A percentile compares a stretch with the other conserved stretches of the same genome.
phyloP scores from a whole-genome alignment of 2,329 filamentous ascomycete genomes.

The Neoscytalidium dimidiatum region DNA sequence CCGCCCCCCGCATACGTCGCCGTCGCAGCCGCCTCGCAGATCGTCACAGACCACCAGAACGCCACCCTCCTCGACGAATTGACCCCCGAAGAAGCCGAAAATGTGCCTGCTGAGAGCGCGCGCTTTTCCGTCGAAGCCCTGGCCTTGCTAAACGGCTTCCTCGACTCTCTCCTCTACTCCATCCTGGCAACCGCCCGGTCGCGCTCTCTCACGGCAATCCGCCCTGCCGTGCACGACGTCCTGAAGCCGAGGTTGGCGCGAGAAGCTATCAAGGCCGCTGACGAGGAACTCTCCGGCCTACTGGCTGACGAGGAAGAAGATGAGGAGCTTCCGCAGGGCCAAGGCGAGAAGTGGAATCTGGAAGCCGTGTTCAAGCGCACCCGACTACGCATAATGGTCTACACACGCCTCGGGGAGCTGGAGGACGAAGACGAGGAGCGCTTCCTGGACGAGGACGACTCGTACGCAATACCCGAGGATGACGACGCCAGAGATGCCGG shows the following conservation, averaged over 20 bases:
- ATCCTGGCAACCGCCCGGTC: conserved; percentile 80
- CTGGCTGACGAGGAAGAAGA: conserved; percentile 76
- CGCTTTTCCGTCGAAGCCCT: conserved; percentile 74
- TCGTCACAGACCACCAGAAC: conserved; percentile 86
- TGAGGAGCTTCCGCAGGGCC: conserved; percentile 42
- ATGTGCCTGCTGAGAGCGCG: conserved; percentile 61
- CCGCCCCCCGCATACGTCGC: conserved; percentile 88
- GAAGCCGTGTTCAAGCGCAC: conserved; percentile 93
- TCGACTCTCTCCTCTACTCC: conserved; percentile 91
- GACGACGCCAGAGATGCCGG: conserved; percentile 28
- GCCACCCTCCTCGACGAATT: conserved; percentile 70
- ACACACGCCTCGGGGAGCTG: conserved; percentile 92
- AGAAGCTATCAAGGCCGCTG: conserved; percentile 78
- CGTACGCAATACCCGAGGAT: conserved; percentile 32
- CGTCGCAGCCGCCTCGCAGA: conserved; percentile 82
- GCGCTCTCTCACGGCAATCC: conserved; percentile 71
- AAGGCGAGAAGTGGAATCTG: conserved; percentile 72
- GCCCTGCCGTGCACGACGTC: conserved; percentile 81
- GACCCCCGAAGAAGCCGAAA: conserved; percentile 67
- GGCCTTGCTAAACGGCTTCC: conserved; percentile 81
- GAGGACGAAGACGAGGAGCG: conserved; percentile 97
- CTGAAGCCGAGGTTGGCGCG: conserved; percentile 86
- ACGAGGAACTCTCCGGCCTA: conserved; percentile 86
- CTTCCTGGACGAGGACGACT: conserved; percentile 65
- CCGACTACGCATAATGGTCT: conserved; percentile 94